Evolutionary conservation across 2,329 filamentous ascomycete genomes (phyloP).

Genomic region (Sarocladium kiliense): DNA sequence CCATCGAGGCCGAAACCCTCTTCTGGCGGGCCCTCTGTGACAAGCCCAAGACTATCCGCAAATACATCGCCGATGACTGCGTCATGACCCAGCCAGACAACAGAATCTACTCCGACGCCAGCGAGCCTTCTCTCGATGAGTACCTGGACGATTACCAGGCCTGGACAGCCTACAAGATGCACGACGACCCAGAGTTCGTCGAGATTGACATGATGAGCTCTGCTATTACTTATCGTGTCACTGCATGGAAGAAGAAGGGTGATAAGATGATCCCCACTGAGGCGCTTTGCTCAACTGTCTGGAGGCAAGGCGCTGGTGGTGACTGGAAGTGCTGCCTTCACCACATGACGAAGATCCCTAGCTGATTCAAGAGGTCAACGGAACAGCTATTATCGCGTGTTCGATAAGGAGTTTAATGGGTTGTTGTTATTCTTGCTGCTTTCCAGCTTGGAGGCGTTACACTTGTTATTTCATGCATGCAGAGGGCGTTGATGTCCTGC

Average conservation of each 20-base stretch:
- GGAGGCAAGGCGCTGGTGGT: slow-evolving; percentile 26
- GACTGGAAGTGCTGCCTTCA: slow-evolving; percentile 30
- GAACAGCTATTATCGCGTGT: background rate
- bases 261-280: slow-evolving; percentile 27
- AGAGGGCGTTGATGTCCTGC: background rate
- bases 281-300: slow-evolving; percentile 27
- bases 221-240: slow-evolving; percentile 25
- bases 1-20: slow-evolving; percentile 27
- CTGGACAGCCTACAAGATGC: slow-evolving; percentile 30
- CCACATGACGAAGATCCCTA: slow-evolving; percentile 22
- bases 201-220: slow-evolving; percentile 32
- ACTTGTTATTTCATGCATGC: background rate
- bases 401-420: background rate
- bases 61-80: slow-evolving; percentile 29
- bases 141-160: slow-evolving; percentile 28
- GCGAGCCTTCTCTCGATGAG: slow-evolving; percentile 25
- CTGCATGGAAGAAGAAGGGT: slow-evolving; percentile 23
- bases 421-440: background rate
- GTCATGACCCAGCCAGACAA: slow-evolving; percentile 26
- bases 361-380: background rate
- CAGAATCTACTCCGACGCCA: slow-evolving; percentile 23
- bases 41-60: slow-evolving; percentile 25
- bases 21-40: slow-evolving; percentile 30
- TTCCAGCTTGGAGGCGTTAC: background rate
- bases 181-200: slow-evolving; percentile 29